These are phyloP conservation scores for Mycena crocata DNA, from an alignment of 768 basidiomycete genomes.

Conservation along the genomic window DNA sequence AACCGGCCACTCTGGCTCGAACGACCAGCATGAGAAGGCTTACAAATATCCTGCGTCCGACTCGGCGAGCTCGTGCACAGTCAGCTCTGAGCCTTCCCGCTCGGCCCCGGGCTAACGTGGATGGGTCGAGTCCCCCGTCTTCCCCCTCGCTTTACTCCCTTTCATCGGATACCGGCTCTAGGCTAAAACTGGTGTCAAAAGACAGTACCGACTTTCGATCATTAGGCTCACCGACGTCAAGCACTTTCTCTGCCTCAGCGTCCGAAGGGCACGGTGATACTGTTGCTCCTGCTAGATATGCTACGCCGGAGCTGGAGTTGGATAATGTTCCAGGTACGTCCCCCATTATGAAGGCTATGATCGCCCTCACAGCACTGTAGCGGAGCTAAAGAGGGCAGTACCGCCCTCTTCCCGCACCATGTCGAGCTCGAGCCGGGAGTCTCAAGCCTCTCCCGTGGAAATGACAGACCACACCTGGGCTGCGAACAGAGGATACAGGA, in stretches of 20 bases:
- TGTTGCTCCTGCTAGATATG: background rate
- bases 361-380: conserved; percentile 16
- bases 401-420: background rate
- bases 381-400: background rate
- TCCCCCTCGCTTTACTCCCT: conserved; percentile 31
- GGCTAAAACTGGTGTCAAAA: conserved; percentile 5
- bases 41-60: conserved; percentile 25
- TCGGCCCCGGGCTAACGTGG: background rate
- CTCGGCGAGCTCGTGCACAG: conserved; percentile 16
- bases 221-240: conserved; percentile 21
- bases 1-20: conserved; percentile 14
- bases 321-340: conserved; percentile 15
- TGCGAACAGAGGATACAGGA: background rate
- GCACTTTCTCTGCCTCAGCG: conserved; percentile 20
- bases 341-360: background rate
- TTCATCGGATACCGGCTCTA: conserved; percentile 25
- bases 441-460: conserved; percentile 5
- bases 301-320: conserved; percentile 8
- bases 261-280: conserved; percentile 20
- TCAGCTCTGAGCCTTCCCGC: conserved; percentile 10
- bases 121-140: conserved; percentile 16
- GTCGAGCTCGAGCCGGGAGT: background rate
- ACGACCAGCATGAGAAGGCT: conserved; percentile 26
- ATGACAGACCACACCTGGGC: conserved; percentile 11
- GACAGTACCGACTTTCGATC: conserved; percentile 4